Evolutionary conservation across 83 land plant genomes (phyloP), one percentile per base, ranked within the genome.

Genomic region (Diphasiastrum complanatum): DNA sequence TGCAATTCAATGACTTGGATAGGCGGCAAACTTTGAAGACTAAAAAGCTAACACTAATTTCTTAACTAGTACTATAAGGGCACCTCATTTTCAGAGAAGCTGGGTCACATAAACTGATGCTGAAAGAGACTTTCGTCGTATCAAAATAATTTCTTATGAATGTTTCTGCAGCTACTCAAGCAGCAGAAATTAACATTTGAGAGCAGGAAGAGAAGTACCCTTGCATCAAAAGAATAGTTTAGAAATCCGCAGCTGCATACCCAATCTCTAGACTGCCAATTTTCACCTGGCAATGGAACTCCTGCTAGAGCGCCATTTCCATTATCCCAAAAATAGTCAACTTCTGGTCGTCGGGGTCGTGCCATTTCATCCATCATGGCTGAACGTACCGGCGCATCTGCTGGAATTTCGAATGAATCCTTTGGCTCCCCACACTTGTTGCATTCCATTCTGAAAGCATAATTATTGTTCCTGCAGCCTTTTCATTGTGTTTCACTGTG

Each of bases 391-490:
- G n/a, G n/a, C n/a, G n/a, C n/a, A n/a, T n/a, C n/a, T 22, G 58
- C 58, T 54, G 36, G 36, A 5, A 54, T 12, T 4, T 28, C 58
- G 5, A 33, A 28, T 11, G 29, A 5, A 4, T 54, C 58, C n/a
- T 28, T 54, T 14, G 58, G 58, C 58, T 54, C 25, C 10, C 58
- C 58, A 54, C 58, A 54, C 33, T 54, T 54, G 58, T 54, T 54
- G 25, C 58, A 54, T n/a, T 54, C 29, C 11, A 25, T 33, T 23
- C 58, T 22, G 6, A 33, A 54, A 6, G 58, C 58, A 54, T 54
- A 54, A 25, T 54, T 54, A n/a, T 54, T 54, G 58, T 54, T 54
- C 33, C 58, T 54, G 33, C 58, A 54, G 33, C 58, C 58, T 54
- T 49, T 54, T 25, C 33, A 14, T 54, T 18, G 6, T 4, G n/a